phyloP scores from a whole-genome alignment of 208 protist genomes.

The Dictyostelium gargantuum region DNA sequence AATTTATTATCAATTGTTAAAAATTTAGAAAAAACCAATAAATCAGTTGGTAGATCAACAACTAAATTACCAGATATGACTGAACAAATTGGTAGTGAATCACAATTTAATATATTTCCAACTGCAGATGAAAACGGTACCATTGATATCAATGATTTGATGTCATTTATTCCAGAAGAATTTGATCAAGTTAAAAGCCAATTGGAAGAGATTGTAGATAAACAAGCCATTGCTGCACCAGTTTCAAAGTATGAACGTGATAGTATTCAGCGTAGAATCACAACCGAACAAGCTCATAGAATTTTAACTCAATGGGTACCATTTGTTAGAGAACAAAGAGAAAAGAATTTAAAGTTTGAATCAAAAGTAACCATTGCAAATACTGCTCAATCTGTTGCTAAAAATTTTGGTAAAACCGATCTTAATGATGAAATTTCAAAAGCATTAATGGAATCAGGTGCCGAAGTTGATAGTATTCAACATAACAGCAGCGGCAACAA shows the following conservation, averaged over 20 bases:
- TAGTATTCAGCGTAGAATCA: constrained; percentile 13
- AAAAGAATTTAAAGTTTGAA: neutral
- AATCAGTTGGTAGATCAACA: neutral
- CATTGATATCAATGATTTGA: neutral
- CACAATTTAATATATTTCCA: neutral
- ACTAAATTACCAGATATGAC: constrained; percentile 46
- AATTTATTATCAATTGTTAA: constrained; percentile 16
- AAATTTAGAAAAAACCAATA: neutral
- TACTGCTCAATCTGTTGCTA: neutral
- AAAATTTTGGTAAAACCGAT: neutral
- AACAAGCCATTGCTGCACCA: neutral
- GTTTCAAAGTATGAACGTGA: neutral
- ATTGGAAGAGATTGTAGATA: neutral
- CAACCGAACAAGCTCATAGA: neutral
- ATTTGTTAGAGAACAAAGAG: neutral
- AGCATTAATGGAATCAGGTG: neutral
- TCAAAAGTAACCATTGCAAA: neutral
- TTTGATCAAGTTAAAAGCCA: constrained; percentile 2
- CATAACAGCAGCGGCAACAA: too few species aligned
- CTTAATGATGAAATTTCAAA: neutral
- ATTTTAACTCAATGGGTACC: constrained; percentile 5
- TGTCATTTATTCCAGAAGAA: constrained; percentile 22
- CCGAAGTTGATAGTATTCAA: neutral
- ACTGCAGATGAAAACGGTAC: neutral
- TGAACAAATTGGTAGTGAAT: neutral